Conservation (phyloP, 257 asterid genomes). For the Linderniella brevidens region DNA sequence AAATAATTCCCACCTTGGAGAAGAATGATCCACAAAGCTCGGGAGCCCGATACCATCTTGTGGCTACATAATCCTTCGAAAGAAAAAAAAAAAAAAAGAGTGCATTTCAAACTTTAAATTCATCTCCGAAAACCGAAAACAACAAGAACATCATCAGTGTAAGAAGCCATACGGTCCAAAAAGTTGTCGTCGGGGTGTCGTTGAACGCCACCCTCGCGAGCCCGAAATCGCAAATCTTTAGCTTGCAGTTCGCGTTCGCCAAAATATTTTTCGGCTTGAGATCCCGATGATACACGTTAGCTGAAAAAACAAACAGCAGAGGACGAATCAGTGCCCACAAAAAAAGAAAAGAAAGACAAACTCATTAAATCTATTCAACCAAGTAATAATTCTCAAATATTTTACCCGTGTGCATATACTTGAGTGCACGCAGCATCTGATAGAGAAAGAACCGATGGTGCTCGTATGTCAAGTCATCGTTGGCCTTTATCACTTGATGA, state of each 20-base stretch:
- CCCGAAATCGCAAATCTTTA: slow-evolving; percentile 85
- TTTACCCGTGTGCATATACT: slow-evolving; percentile 82
- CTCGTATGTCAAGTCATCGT: slow-evolving; percentile 84
- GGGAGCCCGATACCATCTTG: background rate
- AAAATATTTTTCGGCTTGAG: slow-evolving; percentile 86
- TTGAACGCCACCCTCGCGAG: slow-evolving; percentile 83
- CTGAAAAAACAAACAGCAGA: slow-evolving; percentile 28
- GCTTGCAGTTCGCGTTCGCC: slow-evolving; percentile 97
- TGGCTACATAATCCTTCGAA: slow-evolving; percentile 2
- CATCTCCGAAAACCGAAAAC: background rate
- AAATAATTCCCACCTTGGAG: background rate
- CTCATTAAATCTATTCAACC: too few species aligned
- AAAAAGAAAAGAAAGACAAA: too few species aligned
- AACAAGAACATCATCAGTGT: slow-evolving; percentile 1
- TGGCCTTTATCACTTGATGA: slow-evolving; percentile 94
- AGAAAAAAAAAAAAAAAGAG: slow-evolving; percentile 5
- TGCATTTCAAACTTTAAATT: background rate
- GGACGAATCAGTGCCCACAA: too few species aligned
- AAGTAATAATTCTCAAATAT: too few species aligned
- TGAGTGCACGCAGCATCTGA: slow-evolving; percentile 77
- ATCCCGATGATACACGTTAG: slow-evolving; percentile 87
- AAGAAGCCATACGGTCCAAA: slow-evolving; percentile 66
- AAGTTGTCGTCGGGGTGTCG: slow-evolving; percentile 70
- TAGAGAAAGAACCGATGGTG: slow-evolving; percentile 82
- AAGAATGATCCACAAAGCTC: slow-evolving; percentile 2